Percentiles rank a stretch among this genome's conserved stretches.
Evolutionary conservation across 768 basidiomycete species (phyloP).

Genomic region (Macrolepiota dolichaula): DNA sequence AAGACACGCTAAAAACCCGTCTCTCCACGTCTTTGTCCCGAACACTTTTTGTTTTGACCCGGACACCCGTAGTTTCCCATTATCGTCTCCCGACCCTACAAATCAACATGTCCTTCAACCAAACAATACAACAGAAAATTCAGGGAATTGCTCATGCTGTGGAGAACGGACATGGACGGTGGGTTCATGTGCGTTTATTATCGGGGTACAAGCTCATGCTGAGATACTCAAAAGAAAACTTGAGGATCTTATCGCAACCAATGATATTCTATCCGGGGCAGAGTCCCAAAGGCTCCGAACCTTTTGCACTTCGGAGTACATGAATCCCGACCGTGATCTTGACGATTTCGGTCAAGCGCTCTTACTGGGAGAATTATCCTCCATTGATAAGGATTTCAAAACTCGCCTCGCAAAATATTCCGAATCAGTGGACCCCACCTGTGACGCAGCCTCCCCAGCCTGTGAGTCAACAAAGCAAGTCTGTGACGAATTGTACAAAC

Average conservation of each 20-base stretch:
- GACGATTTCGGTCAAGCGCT: constrained; percentile 28
- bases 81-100: not conserved
- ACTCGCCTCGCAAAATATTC: constrained; percentile 16
- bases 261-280: constrained; percentile 28
- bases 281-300: constrained; percentile 36
- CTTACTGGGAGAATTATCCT: constrained; percentile 20
- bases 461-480: constrained; percentile 5
- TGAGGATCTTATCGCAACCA: constrained; percentile 26
- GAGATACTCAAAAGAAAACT: constrained; percentile 17
- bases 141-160: constrained; percentile 10
- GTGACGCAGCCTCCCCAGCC: constrained; percentile 16
- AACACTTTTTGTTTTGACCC: too few relatives aligned
- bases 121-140: constrained; percentile 9
- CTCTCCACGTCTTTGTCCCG: too few relatives aligned
- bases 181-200: not conserved
- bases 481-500: constrained; percentile 24
- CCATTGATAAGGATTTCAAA: constrained; percentile 23
- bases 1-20: not conserved
- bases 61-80: too few relatives aligned
- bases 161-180: constrained; percentile 23
- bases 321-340: constrained; percentile 34
- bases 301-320: constrained; percentile 28
- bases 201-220: not conserved
- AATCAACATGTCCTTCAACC: not conserved
- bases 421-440: not conserved